Base-by-base conservation (phyloP, 331 rosid species). In the Cydonia oblonga region DNA sequence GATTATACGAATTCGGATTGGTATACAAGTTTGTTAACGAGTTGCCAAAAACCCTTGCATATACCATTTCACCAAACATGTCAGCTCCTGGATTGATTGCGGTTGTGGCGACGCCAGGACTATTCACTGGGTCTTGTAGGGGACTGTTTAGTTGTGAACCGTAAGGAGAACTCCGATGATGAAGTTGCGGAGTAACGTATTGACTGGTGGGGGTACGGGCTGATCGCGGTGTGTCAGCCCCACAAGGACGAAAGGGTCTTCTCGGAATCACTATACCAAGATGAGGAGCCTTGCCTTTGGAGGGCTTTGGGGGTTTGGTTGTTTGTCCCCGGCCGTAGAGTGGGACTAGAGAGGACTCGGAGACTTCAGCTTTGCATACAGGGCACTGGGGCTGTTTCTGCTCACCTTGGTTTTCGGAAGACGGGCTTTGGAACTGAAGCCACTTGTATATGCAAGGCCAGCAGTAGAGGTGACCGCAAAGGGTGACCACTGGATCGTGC, bases 361-460 rank as follows among this genome's bases (percentile, higher is more conserved):
- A 86, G 9, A 93, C 85, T 56, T 91, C 82, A 56, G 97, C 82
- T 82, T 93, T 93, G 87, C 98, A 93, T 2, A 91, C 97, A 5
- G 98, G 96, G 79, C 98, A 93, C 3, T 72, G 85, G 30, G 78
- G 83, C 52, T 54, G 78, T 66, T 32, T 77, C 59, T 53, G 88
- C 38, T 68, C 67, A 22, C 82, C 86, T 61, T 66, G 74, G 63
- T 59, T 19, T 64, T 78, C 86, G 10, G 80, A 29, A 29, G 89
- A 62, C 22, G 19, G 12, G 24, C 19, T 66, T 57, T 75, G 81
- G 74, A 64, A 81, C 44, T 83, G 81, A 56, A 91, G 85, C 98
- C 98, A 93, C 71, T 84, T 87, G 85, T 89, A 93, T 24, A 93
- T 80, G 91, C 98, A 93, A 44, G 97, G 92, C 98, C 98, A 93